Evolutionary conservation across 371 early-diverging fungal genomes (phyloP).

Genomic region (Mortierella sp.): DNA sequence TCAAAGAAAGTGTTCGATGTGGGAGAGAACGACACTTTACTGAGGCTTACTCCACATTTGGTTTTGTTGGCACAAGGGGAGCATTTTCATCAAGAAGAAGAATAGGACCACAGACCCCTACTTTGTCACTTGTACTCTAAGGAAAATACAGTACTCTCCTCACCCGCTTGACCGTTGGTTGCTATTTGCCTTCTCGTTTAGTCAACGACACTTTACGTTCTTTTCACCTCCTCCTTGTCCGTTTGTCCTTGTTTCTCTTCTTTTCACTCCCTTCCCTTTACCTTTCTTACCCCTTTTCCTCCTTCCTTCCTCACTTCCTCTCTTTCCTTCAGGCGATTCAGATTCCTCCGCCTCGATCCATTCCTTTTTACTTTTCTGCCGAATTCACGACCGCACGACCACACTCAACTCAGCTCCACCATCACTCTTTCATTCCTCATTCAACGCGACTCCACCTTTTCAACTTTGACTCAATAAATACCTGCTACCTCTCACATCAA

Average conservation of each 20-base stretch:
- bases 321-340: neutral
- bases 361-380: neutral
- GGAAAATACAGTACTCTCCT: neutral
- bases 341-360: neutral
- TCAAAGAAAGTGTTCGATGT: neutral
- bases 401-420: neutral
- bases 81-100: neutral
- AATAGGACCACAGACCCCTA: neutral
- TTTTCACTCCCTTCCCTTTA: neutral
- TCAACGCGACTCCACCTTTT: neutral
- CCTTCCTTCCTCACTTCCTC: neutral
- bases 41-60: neutral
- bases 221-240: neutral
- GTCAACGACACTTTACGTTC: neutral
- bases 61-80: neutral
- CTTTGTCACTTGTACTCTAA: neutral
- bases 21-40: conserved; percentile 4
- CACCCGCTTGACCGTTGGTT: neutral
- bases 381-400: neutral
- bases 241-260: neutral
- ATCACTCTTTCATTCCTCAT: neutral
- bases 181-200: neutral
- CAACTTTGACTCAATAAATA: neutral
- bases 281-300: neutral
- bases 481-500: neutral